These are phyloP conservation scores for Pezicula carpinea DNA, from an alignment of 2,329 filamentous ascomycete genomes.

Conservation along the genomic window DNA sequence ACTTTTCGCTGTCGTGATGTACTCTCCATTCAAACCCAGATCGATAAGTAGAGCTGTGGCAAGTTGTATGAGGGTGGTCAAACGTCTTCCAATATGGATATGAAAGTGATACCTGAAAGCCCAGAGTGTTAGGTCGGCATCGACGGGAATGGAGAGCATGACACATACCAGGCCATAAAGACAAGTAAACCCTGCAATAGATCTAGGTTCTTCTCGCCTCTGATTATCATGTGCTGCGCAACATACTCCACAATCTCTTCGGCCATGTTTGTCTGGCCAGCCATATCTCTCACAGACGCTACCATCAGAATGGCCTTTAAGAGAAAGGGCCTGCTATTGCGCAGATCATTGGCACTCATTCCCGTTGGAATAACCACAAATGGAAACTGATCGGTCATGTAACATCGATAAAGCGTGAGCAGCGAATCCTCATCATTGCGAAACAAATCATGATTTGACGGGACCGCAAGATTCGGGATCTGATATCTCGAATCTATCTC, in stretches of 20 bases:
- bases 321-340: slow-evolving; percentile 2
- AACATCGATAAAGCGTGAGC: slow-evolving; percentile 2
- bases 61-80: slow-evolving; percentile 3
- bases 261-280: slow-evolving; percentile 6
- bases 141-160: neutral
- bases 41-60: slow-evolving; percentile 3
- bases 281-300: slow-evolving; percentile 6
- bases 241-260: slow-evolving; percentile 28
- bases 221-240: slow-evolving; percentile 36
- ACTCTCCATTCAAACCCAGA: slow-evolving; percentile 3
- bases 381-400: slow-evolving; percentile 6
- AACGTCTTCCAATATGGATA: slow-evolving; percentile 1
- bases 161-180: slow-evolving; percentile 39
- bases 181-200: slow-evolving; percentile 43
- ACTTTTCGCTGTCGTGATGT: neutral
- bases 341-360: neutral
- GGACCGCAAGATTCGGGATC: neutral
- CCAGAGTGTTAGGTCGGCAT: neutral
- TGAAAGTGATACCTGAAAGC: slow-evolving; percentile 5
- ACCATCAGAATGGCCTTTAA: slow-evolving; percentile 4
- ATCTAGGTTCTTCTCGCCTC: slow-evolving; percentile 37
- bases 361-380: slow-evolving; percentile 4
- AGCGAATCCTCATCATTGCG: neutral
- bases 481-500: neutral
- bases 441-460: neutral